Percentiles rank a stretch among this genome's conserved stretches.
Evolutionary conservation across 2,329 filamentous ascomycete species (phyloP).

Genomic region (Mycocentrospora acerina): DNA sequence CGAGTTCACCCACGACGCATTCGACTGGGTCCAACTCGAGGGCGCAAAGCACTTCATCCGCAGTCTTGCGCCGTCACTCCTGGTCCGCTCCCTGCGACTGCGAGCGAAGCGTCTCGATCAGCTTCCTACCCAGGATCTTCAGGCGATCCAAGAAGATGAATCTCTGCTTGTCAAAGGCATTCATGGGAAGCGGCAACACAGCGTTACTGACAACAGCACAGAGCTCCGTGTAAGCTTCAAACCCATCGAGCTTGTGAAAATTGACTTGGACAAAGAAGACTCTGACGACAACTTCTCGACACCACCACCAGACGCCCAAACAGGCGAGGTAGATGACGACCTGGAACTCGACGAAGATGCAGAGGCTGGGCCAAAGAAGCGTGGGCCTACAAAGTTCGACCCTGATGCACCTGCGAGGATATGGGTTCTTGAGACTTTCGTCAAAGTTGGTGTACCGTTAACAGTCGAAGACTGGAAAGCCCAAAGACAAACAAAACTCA

Average conservation of each 20-base stretch:
- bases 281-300: constrained; percentile 65
- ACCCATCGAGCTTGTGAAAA: constrained; percentile 73
- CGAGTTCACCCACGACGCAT: constrained; percentile 73
- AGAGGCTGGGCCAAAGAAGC: constrained; percentile 45
- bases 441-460: constrained; percentile 64
- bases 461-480: constrained; percentile 67
- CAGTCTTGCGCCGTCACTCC: constrained; percentile 73
- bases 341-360: constrained; percentile 34
- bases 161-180: constrained; percentile 64
- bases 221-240: constrained; percentile 79
- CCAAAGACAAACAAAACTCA: constrained; percentile 20
- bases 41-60: constrained; percentile 85
- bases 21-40: constrained; percentile 78
- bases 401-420: constrained; percentile 64
- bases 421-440: constrained; percentile 69
- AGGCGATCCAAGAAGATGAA: constrained; percentile 50
- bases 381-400: constrained; percentile 58
- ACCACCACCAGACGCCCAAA: constrained; percentile 16
- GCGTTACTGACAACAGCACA: constrained; percentile 70
- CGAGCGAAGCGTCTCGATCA: constrained; percentile 26
- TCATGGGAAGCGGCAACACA: constrained; percentile 67
- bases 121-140: constrained; percentile 32
- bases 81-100: constrained; percentile 60
- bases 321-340: constrained; percentile 32
- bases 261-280: constrained; percentile 73